phyloP scores from a whole-genome alignment of 208 protist genomes.

The Dictyostelium gargantuum region DNA sequence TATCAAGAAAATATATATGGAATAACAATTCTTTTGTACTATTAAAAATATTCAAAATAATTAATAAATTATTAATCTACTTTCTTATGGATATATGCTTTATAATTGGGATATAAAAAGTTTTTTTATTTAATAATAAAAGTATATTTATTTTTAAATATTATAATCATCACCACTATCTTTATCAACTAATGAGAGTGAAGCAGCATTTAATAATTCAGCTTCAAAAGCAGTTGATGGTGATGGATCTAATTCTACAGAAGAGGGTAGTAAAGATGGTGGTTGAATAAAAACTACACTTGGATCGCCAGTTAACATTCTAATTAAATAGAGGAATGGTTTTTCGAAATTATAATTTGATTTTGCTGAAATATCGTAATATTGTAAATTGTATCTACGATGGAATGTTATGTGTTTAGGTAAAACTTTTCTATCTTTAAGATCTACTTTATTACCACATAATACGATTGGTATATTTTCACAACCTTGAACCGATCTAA shows the following conservation, averaged over 20 bases:
- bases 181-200: no score
- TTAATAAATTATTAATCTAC: no score
- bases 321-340: constrained; percentile 99
- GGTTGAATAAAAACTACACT: constrained; percentile 80
- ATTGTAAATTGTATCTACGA: constrained; percentile 99
- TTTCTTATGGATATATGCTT: no score
- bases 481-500: constrained; percentile 98
- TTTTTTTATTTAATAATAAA: no score
- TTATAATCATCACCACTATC: no score
- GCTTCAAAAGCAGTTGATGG: constrained; percentile 86
- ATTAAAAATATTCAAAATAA: no score
- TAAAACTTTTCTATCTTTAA: constrained; percentile 99
- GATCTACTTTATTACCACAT: constrained; percentile 99
- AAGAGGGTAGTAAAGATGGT: constrained; percentile 84
- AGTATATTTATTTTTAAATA: no score
- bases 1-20: no score
- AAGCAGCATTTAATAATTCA: constrained; percentile 89
- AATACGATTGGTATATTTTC: constrained; percentile 99
- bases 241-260: constrained; percentile 77
- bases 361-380: constrained; percentile 99
- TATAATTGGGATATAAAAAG: no score
- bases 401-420: constrained; percentile 99
- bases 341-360: constrained; percentile 99
- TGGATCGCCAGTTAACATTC: constrained; percentile 92
- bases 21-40: no score